These are phyloP conservation scores for Ceratocystis huliohia DNA, from an alignment of 2,329 filamentous ascomycete species.

Conservation along the genomic window DNA sequence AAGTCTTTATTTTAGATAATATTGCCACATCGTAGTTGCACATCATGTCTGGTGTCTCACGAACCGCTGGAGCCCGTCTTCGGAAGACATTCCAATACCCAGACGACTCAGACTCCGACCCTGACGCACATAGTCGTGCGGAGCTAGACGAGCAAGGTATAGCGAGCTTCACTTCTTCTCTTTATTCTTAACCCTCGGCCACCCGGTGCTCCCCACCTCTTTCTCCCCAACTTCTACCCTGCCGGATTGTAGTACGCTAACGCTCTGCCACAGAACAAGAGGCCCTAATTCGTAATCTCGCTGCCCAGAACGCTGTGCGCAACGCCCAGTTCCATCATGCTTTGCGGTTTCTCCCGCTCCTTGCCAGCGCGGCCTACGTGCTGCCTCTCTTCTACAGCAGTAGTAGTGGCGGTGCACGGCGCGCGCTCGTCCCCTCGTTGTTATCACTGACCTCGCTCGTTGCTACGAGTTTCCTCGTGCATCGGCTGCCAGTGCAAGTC, in stretches of 20 bases:
- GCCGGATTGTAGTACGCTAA: background rate
- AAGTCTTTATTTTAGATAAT: background rate
- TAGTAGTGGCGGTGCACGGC: background rate
- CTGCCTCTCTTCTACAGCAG: conserved; percentile 31
- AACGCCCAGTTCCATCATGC: conserved; percentile 45
- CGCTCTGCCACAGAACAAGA: conserved; percentile 45
- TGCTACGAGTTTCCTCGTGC: conserved; percentile 49
- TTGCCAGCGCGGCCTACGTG: conserved; percentile 44
- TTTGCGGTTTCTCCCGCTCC: conserved; percentile 48
- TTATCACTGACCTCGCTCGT: conserved; percentile 51
- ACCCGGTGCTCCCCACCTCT: background rate
- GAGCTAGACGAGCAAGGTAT: conserved; percentile 65
- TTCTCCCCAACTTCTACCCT: too few species aligned
- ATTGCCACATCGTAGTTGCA: too few species aligned
- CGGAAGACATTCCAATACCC: conserved; percentile 70
- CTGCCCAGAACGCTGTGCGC: conserved; percentile 41
- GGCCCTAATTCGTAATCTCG: conserved; percentile 43
- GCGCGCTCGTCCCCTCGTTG: conserved; percentile 30
- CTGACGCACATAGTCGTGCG: conserved; percentile 39
- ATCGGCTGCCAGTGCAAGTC: conserved; percentile 39
- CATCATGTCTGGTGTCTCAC: background rate
- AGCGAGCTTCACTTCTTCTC: conserved; percentile 10
- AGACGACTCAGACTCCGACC: conserved; percentile 37
- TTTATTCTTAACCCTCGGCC: background rate
- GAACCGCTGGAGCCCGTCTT: conserved; percentile 40